Evolutionary conservation across 768 basidiomycete genomes (phyloP), one percentile per base, ranked within the genome.

Genomic region (Amanita inopinata): DNA sequence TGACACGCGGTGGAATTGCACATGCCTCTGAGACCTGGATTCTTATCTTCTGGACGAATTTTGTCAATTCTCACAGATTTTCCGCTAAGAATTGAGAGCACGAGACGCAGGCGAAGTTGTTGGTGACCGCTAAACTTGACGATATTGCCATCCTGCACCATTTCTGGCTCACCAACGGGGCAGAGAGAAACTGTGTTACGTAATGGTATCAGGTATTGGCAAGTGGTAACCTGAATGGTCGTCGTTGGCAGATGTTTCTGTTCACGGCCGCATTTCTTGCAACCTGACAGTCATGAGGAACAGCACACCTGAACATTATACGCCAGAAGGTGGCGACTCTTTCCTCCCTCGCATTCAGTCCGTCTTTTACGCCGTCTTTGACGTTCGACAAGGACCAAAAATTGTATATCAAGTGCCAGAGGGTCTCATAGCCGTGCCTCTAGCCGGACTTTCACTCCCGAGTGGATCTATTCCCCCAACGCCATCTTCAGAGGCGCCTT

Each of bases 371-470:
- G 83, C 93, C 3, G 79, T 85, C 10, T 98, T 99, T 58, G 90
- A 98, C 61, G 72, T 82, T 27, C 65, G 64, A 4, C 77, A 83
- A 42, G 94, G 96, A 2, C 87, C 91, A 2, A 87, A 87, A 54
- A 84, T 98, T 34, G 79, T 89, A 3, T 85, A 84, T 54, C 93
- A 98, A 62, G 91, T 96, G 5, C 94, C 94, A 1, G 94, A 96
- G 57, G 88, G 81, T 33, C 77, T 91, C 38, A 88, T 94, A 48
- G 73, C 80, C 4, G 60, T 64, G 19, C 58, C 66, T 9, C 54
- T 56, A 3, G 49, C 66, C 15, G 66, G 58, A 24, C 53, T 58
- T 25, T 37, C 52, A 11, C 49, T 49, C 33, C 48, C 49, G n/a
- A 54, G 47, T 46, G 53, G 54, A 14, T 63, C 64, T 28, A 44